Conservation (phyloP, 768 basidiomycete genomes). For the Kwoniella newhampshirensis region DNA sequence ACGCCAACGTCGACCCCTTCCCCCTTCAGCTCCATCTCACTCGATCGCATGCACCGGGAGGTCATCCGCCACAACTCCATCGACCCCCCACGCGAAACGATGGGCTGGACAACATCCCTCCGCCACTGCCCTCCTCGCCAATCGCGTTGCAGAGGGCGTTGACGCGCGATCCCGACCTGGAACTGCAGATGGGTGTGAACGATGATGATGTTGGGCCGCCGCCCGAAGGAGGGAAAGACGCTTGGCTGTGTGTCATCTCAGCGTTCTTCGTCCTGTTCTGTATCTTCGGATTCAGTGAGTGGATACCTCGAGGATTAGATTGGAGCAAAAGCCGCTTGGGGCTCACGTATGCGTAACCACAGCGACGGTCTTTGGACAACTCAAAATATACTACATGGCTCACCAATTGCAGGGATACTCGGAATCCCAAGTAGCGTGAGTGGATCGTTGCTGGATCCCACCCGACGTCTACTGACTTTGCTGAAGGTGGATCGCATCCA, state of each 20-base stretch:
- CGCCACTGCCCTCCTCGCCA: constrained; percentile 24
- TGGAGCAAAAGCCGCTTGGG: neutral
- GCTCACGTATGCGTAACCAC: neutral
- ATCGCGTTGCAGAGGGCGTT: constrained; percentile 23
- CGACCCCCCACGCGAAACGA: constrained; percentile 25
- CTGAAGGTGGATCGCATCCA: constrained; percentile 43
- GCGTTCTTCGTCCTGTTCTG: constrained; percentile 46
- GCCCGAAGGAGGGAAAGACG: constrained; percentile 49
- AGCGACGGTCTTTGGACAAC: constrained; percentile 48
- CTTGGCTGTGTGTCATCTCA: constrained; percentile 44
- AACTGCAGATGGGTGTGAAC: constrained; percentile 28
- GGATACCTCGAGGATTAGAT: neutral
- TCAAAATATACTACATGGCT: constrained; percentile 40
- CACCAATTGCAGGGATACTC: constrained; percentile 34
- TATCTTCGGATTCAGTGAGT: constrained; percentile 48
- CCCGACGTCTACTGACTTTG: neutral
- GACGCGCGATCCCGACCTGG: constrained; percentile 29
- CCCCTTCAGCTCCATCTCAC: constrained; percentile 16
- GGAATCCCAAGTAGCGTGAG: constrained; percentile 38
- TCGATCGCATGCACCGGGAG: constrained; percentile 1
- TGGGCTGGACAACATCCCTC: constrained; percentile 40
- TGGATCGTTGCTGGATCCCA: too few relatives aligned
- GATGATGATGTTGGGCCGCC: constrained; percentile 41
- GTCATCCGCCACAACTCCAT: constrained; percentile 7
- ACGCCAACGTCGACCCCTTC: constrained; percentile 9